Evolutionary conservation across 345 rosid genomes (phyloP).

Genomic region (Bretschneidera sinensis): DNA sequence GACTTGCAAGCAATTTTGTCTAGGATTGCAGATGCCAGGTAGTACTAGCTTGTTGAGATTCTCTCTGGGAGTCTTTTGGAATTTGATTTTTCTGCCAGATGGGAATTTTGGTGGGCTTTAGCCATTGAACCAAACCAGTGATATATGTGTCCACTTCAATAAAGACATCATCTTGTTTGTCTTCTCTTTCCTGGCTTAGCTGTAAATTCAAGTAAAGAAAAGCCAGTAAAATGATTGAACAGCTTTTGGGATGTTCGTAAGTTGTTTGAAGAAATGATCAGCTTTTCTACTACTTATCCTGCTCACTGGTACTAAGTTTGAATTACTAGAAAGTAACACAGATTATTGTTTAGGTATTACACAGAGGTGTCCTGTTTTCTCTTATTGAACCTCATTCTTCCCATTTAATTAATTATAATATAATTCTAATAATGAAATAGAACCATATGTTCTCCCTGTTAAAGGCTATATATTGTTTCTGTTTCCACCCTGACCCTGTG

Average conservation of each 20-base stretch:
- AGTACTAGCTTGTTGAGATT: slow-evolving; percentile 15
- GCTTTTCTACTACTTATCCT: slow-evolving; percentile 18
- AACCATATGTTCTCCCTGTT: too few species aligned
- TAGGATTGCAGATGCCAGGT: slow-evolving; percentile 15
- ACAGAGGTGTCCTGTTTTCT: too few species aligned
- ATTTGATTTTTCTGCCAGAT: slow-evolving; percentile 18
- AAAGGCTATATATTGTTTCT: too few species aligned
- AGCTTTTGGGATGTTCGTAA: slow-evolving; percentile 10
- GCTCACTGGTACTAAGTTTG: slow-evolving; percentile 19
- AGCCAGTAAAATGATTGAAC: slow-evolving; percentile 22
- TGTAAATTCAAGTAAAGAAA: slow-evolving; percentile 23
- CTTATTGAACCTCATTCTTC: too few species aligned
- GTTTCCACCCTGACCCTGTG: too few species aligned
- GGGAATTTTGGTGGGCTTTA: slow-evolving; percentile 10
- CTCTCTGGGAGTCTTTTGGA: slow-evolving; percentile 29
- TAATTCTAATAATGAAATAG: too few species aligned
- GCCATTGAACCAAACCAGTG: slow-evolving; percentile 7
- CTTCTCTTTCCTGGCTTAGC: slow-evolving; percentile 14
- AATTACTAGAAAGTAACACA: slow-evolving; percentile 11
- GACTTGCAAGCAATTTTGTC: slow-evolving; percentile 1
- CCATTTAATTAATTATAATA: too few species aligned
- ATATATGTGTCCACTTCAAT: slow-evolving; percentile 31
- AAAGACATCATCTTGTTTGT: too few species aligned
- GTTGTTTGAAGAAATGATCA: neutral
- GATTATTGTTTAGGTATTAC: neutral